Percentiles rank a stretch among this genome's conserved stretches.
These are phyloP conservation scores for Sphaerobolus stellatus DNA, from an alignment of 1,284 basidiomycete species.

Conservation along the genomic window DNA sequence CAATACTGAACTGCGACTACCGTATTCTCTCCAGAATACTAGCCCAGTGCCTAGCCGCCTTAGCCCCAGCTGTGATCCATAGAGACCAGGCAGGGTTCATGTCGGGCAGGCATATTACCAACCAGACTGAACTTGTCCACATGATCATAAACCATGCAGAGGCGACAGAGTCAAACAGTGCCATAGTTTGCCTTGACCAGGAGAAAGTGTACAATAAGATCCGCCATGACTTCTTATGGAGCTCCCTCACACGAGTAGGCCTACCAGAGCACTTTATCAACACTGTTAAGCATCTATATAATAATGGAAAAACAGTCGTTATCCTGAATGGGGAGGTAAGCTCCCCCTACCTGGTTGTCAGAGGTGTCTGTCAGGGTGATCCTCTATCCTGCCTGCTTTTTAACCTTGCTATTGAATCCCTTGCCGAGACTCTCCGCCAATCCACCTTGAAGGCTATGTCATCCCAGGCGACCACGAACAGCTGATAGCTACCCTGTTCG, in stretches of 20 bases:
- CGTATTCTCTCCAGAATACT: not conserved
- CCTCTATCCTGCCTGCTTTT: constrained; percentile 30
- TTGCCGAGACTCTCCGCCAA: constrained; percentile 21
- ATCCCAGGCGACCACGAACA: constrained; percentile 24
- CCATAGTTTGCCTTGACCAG: not conserved
- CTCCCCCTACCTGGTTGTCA: not conserved
- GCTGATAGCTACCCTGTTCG: constrained; percentile 19
- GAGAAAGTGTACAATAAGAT: not conserved
- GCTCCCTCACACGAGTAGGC: not conserved
- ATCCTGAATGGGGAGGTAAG: not conserved
- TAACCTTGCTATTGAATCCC: constrained; percentile 26
- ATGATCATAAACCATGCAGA: not conserved
- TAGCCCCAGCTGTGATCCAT: not conserved
- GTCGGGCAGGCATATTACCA: not conserved
- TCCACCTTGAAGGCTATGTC: constrained; percentile 18
- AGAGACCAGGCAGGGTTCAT: not conserved
- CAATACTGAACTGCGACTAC: not conserved
- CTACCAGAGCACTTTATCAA: not conserved
- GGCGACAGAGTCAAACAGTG: not conserved
- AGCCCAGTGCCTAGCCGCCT: not conserved
- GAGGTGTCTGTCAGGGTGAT: not conserved
- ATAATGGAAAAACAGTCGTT: not conserved
- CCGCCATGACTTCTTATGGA: not conserved
- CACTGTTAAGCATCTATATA: not conserved
- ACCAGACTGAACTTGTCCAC: not conserved